Evolutionary conservation across 371 early-diverging fungal species (phyloP), one percentile per base, ranked within the genome.

Genomic region (Lichtheimia ramosa): DNA sequence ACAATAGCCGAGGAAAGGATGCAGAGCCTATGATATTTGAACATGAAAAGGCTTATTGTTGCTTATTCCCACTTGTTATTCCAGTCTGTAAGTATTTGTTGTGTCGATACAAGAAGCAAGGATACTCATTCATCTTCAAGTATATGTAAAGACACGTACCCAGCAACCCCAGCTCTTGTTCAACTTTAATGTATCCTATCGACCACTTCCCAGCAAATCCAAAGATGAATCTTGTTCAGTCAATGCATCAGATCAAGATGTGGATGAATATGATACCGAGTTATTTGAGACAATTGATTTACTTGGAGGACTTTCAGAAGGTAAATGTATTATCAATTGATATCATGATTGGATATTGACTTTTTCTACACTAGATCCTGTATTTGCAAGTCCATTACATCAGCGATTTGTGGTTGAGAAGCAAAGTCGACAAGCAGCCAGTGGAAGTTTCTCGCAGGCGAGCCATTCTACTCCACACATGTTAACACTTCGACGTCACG

Each of bases 281-380:
- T 61, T 79, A 48, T 87, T 84, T 70, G 83, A 77, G 42, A 84
- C 83, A 23, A 76, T 85, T 34, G 84, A 87, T 60, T 62, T 87
- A 13, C 53, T 87, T 46, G 74, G 79, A 53, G 85, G 87, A 15
- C 55, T 87, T 28, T 66, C 68, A 1, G 83, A 84, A 64, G 87
- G 86, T 83, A 70, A 55, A 59, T 41, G 0, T n/a, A 18, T 12
- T 57, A 12, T 16, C n/a, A 41, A n/a, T 16, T 13, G 10, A 5
- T 51, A n/a, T 8, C 5, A 28, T 8, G 12, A 21, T n/a, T 6
- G 16, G 25, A 48, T 14, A 13, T 34, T 34, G 10, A 27, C 1
- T 46, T 48, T 28, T 51, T 42, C 15, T 54, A 16, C 16, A 48
- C 21, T 59, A 69, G 71, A 74, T 55, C 70, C 75, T 3, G 50